Conservation (phyloP, 1,139 yeast genomes). For the Lizanozyma gosingica region DNA sequence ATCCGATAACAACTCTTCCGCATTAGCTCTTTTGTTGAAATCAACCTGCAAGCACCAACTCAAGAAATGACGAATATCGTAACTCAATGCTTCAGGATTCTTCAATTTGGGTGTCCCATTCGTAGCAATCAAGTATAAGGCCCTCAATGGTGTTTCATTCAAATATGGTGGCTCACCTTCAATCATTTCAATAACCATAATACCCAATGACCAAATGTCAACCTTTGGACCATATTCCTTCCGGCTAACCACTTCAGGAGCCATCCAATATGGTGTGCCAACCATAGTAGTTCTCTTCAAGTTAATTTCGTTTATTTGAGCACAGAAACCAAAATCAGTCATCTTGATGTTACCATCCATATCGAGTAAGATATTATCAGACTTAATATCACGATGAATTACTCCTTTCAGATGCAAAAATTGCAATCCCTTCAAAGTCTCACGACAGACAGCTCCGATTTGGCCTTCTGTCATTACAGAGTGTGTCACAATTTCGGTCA, state of each 20-base stretch:
- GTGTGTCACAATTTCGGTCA: slow-evolving; percentile 92
- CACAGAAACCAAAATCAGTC: slow-evolving; percentile 83
- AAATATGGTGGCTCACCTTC: slow-evolving; percentile 98
- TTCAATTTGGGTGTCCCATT: slow-evolving; percentile 91
- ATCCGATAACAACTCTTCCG: slow-evolving; percentile 65
- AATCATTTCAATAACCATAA: slow-evolving; percentile 97
- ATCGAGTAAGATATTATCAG: slow-evolving; percentile 81
- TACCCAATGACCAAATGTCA: slow-evolving; percentile 95
- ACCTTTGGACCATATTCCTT: slow-evolving; percentile 96
- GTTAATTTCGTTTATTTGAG: slow-evolving; percentile 82
- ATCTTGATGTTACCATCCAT: slow-evolving; percentile 83
- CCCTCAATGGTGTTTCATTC: slow-evolving; percentile 89
- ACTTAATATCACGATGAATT: slow-evolving; percentile 92
- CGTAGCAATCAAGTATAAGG: slow-evolving; percentile 86
- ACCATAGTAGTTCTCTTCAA: slow-evolving; percentile 94
- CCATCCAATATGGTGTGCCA: slow-evolving; percentile 99
- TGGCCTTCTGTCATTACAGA: slow-evolving; percentile 97
- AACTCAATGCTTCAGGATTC: slow-evolving; percentile 76
- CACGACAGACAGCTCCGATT: slow-evolving; percentile 92
- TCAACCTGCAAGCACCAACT: slow-evolving; percentile 79
- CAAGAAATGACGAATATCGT: slow-evolving; percentile 59
- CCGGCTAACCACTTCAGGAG: slow-evolving; percentile 92
- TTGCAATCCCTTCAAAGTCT: slow-evolving; percentile 75
- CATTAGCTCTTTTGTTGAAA: slow-evolving; percentile 75
- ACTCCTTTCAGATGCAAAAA: slow-evolving; percentile 91